phyloP scores from a whole-genome alignment of 75 land plant species.

The Sequoiadendron giganteum region DNA sequence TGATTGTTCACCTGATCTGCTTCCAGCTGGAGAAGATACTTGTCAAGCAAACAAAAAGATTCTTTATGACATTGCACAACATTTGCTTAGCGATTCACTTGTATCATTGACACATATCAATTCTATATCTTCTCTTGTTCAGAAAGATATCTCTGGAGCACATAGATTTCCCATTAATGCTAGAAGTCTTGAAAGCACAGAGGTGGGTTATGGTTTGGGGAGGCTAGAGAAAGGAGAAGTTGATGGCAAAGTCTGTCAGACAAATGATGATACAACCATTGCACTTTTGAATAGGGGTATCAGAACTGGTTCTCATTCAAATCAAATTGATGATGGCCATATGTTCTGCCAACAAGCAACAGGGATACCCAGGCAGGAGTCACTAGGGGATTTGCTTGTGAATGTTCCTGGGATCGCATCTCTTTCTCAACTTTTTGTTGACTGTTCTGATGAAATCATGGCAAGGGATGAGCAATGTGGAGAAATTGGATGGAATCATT shows the following conservation, averaged over 20 bases:
- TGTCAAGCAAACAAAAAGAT: conserved; percentile 17
- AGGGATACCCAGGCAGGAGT: conserved; percentile 50
- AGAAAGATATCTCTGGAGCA: conserved; percentile 16
- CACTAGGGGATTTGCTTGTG: conserved; percentile 52
- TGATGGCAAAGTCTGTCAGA: background rate
- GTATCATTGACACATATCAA: background rate
- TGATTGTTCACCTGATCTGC: background rate
- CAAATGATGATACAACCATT: background rate
- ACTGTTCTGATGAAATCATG: conserved; percentile 41
- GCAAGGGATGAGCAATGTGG: conserved; percentile 4
- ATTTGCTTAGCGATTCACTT: conserved; percentile 28
- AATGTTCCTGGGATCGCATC: conserved; percentile 68
- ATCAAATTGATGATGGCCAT: background rate
- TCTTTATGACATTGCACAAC: conserved; percentile 33
- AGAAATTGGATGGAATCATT: background rate
- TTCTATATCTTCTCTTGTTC: conserved; percentile 14
- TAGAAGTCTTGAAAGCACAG: background rate
- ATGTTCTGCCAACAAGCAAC: background rate
- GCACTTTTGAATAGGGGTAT: background rate
- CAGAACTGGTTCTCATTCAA: background rate
- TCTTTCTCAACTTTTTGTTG: conserved; percentile 54
- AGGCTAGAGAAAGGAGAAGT: background rate
- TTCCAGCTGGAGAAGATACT: background rate
- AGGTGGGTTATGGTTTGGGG: background rate
- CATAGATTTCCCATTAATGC: background rate